Conservation (phyloP, 345 rosid species). For the Sisymbrium irio region DNA sequence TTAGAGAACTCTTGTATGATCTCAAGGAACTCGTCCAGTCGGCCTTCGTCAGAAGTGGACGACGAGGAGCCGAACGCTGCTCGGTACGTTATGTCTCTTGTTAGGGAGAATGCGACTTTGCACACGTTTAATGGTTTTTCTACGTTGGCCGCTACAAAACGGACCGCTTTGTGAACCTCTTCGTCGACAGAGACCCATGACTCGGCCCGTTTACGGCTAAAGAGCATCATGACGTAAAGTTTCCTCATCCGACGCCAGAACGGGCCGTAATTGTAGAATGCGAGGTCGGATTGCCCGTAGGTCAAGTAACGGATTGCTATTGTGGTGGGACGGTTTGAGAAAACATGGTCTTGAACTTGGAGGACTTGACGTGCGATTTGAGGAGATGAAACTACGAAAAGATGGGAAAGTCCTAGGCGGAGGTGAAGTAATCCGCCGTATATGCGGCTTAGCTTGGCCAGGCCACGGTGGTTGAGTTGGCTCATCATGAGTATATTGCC, state of each 20-base stretch:
- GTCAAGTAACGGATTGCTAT: conserved; percentile 65
- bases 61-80: conserved; percentile 76
- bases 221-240: conserved; percentile 71
- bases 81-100: conserved; percentile 62
- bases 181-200: conserved; percentile 76
- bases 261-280: conserved; percentile 80
- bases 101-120: conserved; percentile 56
- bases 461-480: conserved; percentile 71
- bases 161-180: conserved; percentile 53
- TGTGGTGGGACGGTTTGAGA: conserved; percentile 70
- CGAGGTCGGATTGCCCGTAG: conserved; percentile 76
- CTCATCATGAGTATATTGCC: conserved; percentile 74
- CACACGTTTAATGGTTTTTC: conserved; percentile 51
- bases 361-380: conserved; percentile 67
- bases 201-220: conserved; percentile 76
- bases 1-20: conserved; percentile 86
- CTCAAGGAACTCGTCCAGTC: conserved; percentile 50
- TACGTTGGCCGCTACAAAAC: conserved; percentile 30
- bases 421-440: conserved; percentile 60
- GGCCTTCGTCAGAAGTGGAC: conserved; percentile 40
- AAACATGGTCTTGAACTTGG: conserved; percentile 60
- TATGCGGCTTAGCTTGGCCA: conserved; percentile 45
- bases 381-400: conserved; percentile 57
- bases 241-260: conserved; percentile 92
- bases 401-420: conserved; percentile 54